phyloP scores from a whole-genome alignment of 768 basidiomycete species.

The Cytidiella melzeri region DNA sequence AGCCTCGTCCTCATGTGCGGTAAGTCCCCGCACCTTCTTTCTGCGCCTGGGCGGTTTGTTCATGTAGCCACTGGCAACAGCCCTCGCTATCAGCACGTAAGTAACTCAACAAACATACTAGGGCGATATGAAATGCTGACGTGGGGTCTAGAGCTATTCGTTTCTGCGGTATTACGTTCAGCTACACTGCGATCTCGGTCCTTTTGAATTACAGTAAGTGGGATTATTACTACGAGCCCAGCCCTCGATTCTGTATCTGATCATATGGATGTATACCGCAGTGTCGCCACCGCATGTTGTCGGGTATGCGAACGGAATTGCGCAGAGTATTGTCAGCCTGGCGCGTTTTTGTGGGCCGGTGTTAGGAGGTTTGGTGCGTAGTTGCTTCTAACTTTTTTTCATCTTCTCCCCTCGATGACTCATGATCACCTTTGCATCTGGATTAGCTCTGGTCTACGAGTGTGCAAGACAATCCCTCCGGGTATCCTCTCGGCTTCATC shows the following conservation, averaged over 20 bases:
- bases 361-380: conserved; percentile 72
- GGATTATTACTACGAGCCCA: too few relatives aligned
- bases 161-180: conserved; percentile 84
- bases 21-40: conserved; percentile 28
- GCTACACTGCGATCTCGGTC: conserved; percentile 87
- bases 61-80: conserved; percentile 29
- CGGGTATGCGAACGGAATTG: conserved; percentile 91
- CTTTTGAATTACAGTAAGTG: conserved; percentile 75
- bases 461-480: conserved; percentile 58
- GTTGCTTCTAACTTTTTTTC: too few relatives aligned
- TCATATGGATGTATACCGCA: conserved; percentile 31
- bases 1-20: conserved; percentile 79
- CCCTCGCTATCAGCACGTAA: conserved; percentile 76
- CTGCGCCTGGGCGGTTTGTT: neutral
- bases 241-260: too few relatives aligned
- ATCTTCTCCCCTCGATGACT: too few relatives aligned
- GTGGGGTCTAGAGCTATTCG: conserved; percentile 59
- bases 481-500: conserved; percentile 73
- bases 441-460: conserved; percentile 71
- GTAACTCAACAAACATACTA: too few relatives aligned
- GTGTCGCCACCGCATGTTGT: conserved; percentile 90
- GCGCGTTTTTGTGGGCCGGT: conserved; percentile 89
- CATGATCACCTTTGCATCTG: too few relatives aligned
- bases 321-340: conserved; percentile 91
- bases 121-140: neutral